Conservation (phyloP, 495 filamentous ascomycete species). For the Penicillium dipodomyicola region DNA sequence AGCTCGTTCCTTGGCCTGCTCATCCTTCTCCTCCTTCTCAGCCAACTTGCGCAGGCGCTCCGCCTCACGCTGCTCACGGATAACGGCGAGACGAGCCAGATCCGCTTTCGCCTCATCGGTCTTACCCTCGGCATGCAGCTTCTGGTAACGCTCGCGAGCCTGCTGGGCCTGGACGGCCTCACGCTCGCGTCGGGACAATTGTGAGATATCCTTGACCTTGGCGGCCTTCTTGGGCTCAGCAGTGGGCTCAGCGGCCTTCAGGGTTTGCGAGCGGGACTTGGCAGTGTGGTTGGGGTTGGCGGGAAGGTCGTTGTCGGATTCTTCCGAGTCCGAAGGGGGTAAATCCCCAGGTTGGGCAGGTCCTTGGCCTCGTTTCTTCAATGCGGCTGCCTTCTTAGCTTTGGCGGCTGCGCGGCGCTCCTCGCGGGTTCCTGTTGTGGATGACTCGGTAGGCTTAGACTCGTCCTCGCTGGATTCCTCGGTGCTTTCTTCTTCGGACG, state of each 20-base stretch:
- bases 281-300: constrained; percentile 88
- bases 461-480: constrained; percentile 40
- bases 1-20: constrained; percentile 49
- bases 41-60: constrained; percentile 78
- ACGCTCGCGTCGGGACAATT: constrained; percentile 77
- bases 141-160: constrained; percentile 86
- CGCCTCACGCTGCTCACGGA: constrained; percentile 81
- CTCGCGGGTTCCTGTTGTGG: constrained; percentile 67
- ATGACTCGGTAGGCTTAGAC: constrained; percentile 19
- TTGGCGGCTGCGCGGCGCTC: constrained; percentile 85
- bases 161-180: constrained; percentile 86
- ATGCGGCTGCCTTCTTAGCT: constrained; percentile 86
- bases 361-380: constrained; percentile 61
- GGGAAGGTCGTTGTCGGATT: constrained; percentile 63
- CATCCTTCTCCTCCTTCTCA: constrained; percentile 73
- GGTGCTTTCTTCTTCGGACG: constrained; percentile 41
- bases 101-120: constrained; percentile 96
- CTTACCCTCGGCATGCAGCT: constrained; percentile 93
- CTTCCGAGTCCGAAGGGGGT: constrained; percentile 65
- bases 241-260: constrained; percentile 42
- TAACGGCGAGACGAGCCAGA: constrained; percentile 73
- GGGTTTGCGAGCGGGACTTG: constrained; percentile 60
- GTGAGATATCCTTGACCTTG: constrained; percentile 39
- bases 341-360: constrained; percentile 78
- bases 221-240: constrained; percentile 34